A percentile compares a stretch with the other conserved stretches of the same genome.
phyloP scores from a whole-genome alignment of 176 grass and related monocot species.

The Musa beccarii region DNA sequence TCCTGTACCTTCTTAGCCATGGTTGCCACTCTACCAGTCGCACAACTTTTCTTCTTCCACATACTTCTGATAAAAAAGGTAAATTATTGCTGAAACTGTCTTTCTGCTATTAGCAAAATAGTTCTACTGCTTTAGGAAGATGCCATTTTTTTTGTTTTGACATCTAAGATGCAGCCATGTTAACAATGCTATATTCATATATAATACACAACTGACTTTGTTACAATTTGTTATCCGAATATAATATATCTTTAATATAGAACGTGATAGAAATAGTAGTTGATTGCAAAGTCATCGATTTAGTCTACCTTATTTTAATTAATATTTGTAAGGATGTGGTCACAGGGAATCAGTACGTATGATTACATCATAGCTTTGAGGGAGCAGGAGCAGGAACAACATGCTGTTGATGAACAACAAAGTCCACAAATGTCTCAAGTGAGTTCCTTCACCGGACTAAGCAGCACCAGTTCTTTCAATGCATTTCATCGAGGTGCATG shows the following conservation, averaged over 20 bases:
- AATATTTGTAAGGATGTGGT: not conserved
- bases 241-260: not conserved
- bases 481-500: constrained; percentile 86
- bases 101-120: not conserved
- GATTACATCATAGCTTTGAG: constrained; percentile 98
- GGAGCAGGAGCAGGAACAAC: constrained; percentile 80
- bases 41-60: constrained; percentile 19
- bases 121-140: not conserved
- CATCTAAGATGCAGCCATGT: not conserved
- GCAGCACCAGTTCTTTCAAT: constrained; percentile 90
- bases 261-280: not conserved
- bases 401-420: constrained; percentile 48
- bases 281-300: not conserved
- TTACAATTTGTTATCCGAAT: not conserved
- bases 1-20: constrained; percentile 13
- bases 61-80: constrained; percentile 24
- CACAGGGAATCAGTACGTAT: constrained; percentile 87
- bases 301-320: not conserved
- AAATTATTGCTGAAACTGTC: not conserved
- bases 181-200: not conserved
- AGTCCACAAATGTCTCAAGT: constrained; percentile 94
- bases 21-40: constrained; percentile 17
- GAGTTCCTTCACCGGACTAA: constrained; percentile 92
- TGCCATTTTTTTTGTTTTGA: not conserved
- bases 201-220: not conserved